A percentile compares a stretch with the other conserved stretches of the same genome.
phyloP scores from a whole-genome alignment of 345 rosid species.

The Melastoma malabathricum region DNA sequence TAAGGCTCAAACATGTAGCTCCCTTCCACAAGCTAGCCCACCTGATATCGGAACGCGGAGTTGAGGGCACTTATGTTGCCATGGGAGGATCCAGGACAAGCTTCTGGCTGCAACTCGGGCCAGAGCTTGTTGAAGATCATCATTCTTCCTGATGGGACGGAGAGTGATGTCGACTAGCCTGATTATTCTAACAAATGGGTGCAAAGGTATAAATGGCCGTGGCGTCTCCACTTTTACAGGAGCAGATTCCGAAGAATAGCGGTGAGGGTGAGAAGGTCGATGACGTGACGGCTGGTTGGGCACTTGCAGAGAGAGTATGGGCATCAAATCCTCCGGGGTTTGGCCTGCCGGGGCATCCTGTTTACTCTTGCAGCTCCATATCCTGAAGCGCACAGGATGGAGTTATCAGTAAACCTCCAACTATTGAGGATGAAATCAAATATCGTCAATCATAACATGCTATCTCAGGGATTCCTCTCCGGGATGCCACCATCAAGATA shows the following conservation, averaged over 20 bases:
- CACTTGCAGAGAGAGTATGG: constrained; percentile 9
- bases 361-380: constrained; percentile 8
- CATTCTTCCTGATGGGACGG: constrained; percentile 15
- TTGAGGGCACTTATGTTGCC: constrained; percentile 22
- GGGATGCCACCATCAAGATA: neutral
- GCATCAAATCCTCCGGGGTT: constrained; percentile 2
- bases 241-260: constrained; percentile 7
- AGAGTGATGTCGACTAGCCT: constrained; percentile 9
- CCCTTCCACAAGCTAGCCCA: constrained; percentile 24
- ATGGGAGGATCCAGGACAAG: neutral
- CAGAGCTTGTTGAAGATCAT: constrained; percentile 4
- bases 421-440: neutral
- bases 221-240: constrained; percentile 13
- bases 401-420: constrained; percentile 6
- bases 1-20: constrained; percentile 9
- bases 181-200: neutral
- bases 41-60: constrained; percentile 16
- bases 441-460: neutral
- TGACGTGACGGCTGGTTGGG: constrained; percentile 12
- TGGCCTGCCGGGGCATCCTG: constrained; percentile 8
- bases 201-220: constrained; percentile 5
- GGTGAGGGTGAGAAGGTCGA: constrained; percentile 7
- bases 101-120: constrained; percentile 1
- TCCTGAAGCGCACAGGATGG: constrained; percentile 12
- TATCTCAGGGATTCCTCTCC: constrained; percentile 5